Evolutionary conservation across 1,284 basidiomycete genomes (phyloP).

Genomic region (Sanghuangporus weigelae): DNA sequence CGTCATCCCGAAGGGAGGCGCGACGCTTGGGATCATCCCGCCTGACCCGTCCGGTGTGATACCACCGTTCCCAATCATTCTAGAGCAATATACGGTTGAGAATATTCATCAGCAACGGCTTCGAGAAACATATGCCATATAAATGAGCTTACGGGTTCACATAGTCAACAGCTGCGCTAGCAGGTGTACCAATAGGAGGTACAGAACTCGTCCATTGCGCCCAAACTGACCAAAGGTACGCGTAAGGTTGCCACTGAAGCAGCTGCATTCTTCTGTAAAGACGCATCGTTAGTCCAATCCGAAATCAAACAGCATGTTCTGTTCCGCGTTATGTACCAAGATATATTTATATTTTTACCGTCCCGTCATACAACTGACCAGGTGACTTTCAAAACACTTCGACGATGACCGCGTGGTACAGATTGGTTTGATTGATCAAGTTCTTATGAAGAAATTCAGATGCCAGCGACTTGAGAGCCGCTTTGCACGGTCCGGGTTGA

Average conservation of each 20-base stretch:
- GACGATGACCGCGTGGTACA: neutral
- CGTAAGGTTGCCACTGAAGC: constrained; percentile 16
- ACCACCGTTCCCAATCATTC: constrained; percentile 61
- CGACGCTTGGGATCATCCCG: constrained; percentile 66
- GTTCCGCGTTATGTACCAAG: neutral
- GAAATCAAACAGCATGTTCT: neutral
- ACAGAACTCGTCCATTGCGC: constrained; percentile 3
- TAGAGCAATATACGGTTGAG: neutral
- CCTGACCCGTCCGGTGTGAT: constrained; percentile 64
- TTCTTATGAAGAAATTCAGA: neutral
- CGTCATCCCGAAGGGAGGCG: constrained; percentile 80
- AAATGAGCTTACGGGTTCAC: constrained; percentile 45
- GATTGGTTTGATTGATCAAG: neutral
- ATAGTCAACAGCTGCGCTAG: constrained; percentile 42
- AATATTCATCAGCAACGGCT: neutral
- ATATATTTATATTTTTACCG: neutral
- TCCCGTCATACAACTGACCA: neutral
- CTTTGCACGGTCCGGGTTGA: no score
- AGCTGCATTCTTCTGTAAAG: constrained; percentile 14
- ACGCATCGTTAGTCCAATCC: neutral
- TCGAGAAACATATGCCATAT: neutral
- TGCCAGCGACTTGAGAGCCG: no score
- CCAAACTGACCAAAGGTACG: constrained; percentile 13
- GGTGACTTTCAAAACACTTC: neutral
- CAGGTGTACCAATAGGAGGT: constrained; percentile 26